Percentiles rank a stretch among this genome's conserved stretches.
Conservation (phyloP, 163 green algal genomes). For the Scenedesmus sp. region DNA sequence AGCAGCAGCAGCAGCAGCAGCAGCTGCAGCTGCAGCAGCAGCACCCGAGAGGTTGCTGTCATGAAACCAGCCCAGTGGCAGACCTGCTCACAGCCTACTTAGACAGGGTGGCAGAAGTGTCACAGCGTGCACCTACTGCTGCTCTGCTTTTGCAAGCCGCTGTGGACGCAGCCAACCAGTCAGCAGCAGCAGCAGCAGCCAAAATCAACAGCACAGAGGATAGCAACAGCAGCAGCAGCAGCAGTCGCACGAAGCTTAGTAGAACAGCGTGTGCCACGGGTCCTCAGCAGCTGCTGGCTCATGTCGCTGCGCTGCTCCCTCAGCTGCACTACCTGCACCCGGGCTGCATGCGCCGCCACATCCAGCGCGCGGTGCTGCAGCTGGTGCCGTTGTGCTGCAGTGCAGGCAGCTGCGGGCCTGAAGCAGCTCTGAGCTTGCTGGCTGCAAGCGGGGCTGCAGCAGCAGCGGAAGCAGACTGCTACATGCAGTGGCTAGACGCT, state of each 20-base stretch:
- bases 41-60: too few relatives aligned
- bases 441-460: background rate
- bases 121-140: slow-evolving; percentile 2
- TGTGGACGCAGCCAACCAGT: slow-evolving; percentile 11
- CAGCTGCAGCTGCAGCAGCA: background rate
- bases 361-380: slow-evolving; percentile 19
- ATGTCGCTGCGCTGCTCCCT: background rate
- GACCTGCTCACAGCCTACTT: background rate
- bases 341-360: background rate
- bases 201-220: background rate
- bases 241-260: background rate
- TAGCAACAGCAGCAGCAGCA: slow-evolving; percentile 10
- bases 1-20: slow-evolving; percentile 27
- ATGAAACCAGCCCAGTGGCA: background rate
- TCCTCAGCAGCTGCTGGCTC: background rate
- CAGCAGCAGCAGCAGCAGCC: slow-evolving; percentile 21
- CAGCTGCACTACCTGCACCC: slow-evolving; percentile 18
- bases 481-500: slow-evolving; percentile 9
- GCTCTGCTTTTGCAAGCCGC: background rate
- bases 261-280: background rate
- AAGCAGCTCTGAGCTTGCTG: slow-evolving; percentile 7
- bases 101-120: background rate
- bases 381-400: background rate
- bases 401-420: background rate
- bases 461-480: background rate